These are phyloP conservation scores for Pseudocercospora fuligena DNA, from an alignment of 2,329 filamentous ascomycete genomes.

Conservation along the genomic window DNA sequence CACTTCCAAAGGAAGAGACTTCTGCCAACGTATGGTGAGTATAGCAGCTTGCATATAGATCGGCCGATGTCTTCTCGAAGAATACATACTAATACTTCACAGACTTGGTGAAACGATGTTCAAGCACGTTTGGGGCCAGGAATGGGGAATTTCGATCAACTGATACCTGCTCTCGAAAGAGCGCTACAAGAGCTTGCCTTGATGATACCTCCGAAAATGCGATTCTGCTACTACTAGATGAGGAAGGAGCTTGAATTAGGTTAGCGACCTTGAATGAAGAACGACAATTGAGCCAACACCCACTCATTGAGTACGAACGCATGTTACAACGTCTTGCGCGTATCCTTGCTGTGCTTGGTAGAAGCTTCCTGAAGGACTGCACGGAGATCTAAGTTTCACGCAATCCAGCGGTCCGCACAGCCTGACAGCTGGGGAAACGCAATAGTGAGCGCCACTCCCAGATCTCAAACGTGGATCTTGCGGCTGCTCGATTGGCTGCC, in stretches of 20 bases:
- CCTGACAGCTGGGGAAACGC: slow-evolving; percentile 7
- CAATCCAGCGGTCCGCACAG: neutral
- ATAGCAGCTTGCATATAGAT: neutral
- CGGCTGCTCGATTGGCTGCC: neutral
- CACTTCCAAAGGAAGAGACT: slow-evolving; percentile 63
- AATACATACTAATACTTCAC: neutral
- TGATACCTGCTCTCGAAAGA: neutral
- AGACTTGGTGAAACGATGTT: slow-evolving; percentile 27
- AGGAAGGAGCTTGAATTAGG: slow-evolving; percentile 1
- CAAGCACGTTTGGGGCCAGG: slow-evolving; percentile 32
- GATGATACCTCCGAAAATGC: neutral
- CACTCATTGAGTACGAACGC: neutral
- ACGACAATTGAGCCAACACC: neutral
- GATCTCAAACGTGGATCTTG: neutral
- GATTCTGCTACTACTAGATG: slow-evolving; percentile 1
- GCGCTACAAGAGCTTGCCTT: neutral
- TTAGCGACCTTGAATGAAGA: neutral
- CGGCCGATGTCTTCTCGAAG: neutral
- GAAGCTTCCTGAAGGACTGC: neutral
- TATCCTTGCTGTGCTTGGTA: neutral
- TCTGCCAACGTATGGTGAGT: slow-evolving; percentile 47
- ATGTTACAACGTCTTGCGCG: neutral
- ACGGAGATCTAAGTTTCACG: slow-evolving; percentile 5
- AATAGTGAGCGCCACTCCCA: slow-evolving; percentile 9
- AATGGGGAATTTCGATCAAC: slow-evolving; percentile 27